These are phyloP conservation scores for Arbutus unedo DNA, from an alignment of 148 eudicot species.

Conservation along the genomic window DNA sequence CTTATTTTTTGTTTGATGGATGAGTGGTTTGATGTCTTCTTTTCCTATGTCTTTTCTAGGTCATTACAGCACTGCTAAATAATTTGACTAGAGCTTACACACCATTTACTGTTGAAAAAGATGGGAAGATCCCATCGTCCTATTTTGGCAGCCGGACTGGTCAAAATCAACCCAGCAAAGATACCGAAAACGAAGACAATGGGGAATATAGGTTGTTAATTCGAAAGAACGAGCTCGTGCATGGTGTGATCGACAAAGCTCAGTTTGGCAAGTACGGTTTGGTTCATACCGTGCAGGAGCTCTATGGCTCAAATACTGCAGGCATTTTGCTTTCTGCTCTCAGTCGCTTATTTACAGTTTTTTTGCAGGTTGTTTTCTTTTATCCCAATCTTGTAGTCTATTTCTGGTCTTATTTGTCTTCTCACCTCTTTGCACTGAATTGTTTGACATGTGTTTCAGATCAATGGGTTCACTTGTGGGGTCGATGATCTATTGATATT, in stretches of 20 bases:
- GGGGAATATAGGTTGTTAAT: constrained; percentile 74
- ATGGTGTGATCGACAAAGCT: constrained; percentile 97
- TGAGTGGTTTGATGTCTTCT: not conserved
- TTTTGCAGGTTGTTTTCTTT: constrained; percentile 57
- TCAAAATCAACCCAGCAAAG: constrained; percentile 20
- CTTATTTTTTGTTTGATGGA: not conserved
- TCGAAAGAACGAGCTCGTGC: constrained; percentile 84
- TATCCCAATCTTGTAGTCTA: not conserved
- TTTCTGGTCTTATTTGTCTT: constrained; percentile 1
- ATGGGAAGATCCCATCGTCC: constrained; percentile 69
- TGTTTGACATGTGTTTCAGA: constrained; percentile 34
- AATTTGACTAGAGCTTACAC: constrained; percentile 63
- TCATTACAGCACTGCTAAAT: constrained; percentile 73
- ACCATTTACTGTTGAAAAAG: constrained; percentile 79
- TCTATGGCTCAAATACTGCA: constrained; percentile 75
- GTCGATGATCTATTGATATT: constrained; percentile 79
- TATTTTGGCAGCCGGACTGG: constrained; percentile 43
- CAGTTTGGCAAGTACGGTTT: constrained; percentile 98
- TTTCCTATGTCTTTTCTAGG: constrained; percentile 35
- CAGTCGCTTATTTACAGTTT: constrained; percentile 74
- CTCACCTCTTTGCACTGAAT: not conserved
- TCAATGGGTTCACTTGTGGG: constrained; percentile 96
- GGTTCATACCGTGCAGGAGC: constrained; percentile 96
- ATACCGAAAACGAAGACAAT: constrained; percentile 23
- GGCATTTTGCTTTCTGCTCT: constrained; percentile 86